Evolutionary conservation across 2,329 filamentous ascomycete species (phyloP).

Genomic region (Huntiella omanensis): DNA sequence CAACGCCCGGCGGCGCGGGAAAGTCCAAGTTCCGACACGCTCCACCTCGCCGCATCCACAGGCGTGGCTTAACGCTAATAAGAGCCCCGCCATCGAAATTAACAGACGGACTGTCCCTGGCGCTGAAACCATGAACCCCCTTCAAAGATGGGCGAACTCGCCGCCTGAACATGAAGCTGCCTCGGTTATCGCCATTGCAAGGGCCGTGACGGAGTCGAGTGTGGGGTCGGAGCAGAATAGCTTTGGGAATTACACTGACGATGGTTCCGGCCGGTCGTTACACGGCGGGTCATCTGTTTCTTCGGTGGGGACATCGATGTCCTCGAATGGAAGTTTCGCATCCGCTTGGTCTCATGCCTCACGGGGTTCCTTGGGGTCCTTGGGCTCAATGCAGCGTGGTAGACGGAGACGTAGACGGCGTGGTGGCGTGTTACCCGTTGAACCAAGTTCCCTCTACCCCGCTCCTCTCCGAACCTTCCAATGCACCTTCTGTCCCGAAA

Average conservation of each 20-base stretch:
- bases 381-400: slow-evolving; percentile 26
- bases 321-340: slow-evolving; percentile 36
- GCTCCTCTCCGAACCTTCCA: slow-evolving; percentile 38
- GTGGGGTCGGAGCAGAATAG: slow-evolving; percentile 37
- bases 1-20: slow-evolving; percentile 68
- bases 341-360: slow-evolving; percentile 41
- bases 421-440: slow-evolving; percentile 16
- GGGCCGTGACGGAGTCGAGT: slow-evolving; percentile 33
- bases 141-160: slow-evolving; percentile 40
- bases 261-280: slow-evolving; percentile 38
- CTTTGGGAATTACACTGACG: slow-evolving; percentile 39
- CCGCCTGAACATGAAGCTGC: slow-evolving; percentile 42
- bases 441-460: slow-evolving; percentile 19
- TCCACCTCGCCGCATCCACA: slow-evolving; percentile 44
- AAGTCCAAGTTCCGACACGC: slow-evolving; percentile 44
- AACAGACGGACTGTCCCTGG: slow-evolving; percentile 40
- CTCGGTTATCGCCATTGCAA: slow-evolving; percentile 37
- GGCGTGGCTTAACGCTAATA: slow-evolving; percentile 31
- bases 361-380: slow-evolving; percentile 35
- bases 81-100: slow-evolving; percentile 52
- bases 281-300: slow-evolving; percentile 35
- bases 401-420: slow-evolving; percentile 32
- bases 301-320: slow-evolving; percentile 41
- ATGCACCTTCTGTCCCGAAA: slow-evolving; percentile 51
- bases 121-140: slow-evolving; percentile 33